These are phyloP conservation scores for Penicillium robsamsonii DNA, from an alignment of 495 filamentous ascomycete species.

Conservation along the genomic window DNA sequence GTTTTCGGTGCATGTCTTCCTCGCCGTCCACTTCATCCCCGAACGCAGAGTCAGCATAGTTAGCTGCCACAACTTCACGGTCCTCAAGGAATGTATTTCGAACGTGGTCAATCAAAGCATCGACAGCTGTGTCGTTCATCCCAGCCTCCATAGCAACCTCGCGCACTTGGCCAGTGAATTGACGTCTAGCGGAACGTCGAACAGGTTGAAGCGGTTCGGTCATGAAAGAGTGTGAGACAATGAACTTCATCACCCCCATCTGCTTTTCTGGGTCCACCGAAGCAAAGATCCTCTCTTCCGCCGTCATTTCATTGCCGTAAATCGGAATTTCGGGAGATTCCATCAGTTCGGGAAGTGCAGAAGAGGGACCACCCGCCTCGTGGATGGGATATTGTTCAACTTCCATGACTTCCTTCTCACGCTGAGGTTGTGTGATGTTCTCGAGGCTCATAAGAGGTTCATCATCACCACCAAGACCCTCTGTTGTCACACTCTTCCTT, in stretches of 20 bases:
- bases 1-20: not conserved
- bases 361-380: not conserved
- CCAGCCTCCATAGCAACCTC: constrained; percentile 12
- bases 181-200: constrained; percentile 16
- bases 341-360: not conserved
- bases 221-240: constrained; percentile 28
- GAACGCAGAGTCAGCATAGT: constrained; percentile 15
- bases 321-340: not conserved
- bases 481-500: not conserved
- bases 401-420: not conserved
- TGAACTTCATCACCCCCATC: constrained; percentile 17
- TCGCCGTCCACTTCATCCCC: constrained; percentile 27
- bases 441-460: not conserved
- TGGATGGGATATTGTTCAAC: not conserved
- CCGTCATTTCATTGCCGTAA: not conserved
- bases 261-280: constrained; percentile 14
- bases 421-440: not conserved
- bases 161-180: constrained; percentile 24
- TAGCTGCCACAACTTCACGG: not conserved
- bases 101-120: constrained; percentile 22
- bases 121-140: constrained; percentile 9
- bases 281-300: constrained; percentile 17
- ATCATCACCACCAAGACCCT: not conserved
- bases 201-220: constrained; percentile 14
- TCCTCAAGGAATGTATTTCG: constrained; percentile 24